Evolutionary conservation across 768 basidiomycete genomes (phyloP).

Genomic region (Pulveroboletus sp.): DNA sequence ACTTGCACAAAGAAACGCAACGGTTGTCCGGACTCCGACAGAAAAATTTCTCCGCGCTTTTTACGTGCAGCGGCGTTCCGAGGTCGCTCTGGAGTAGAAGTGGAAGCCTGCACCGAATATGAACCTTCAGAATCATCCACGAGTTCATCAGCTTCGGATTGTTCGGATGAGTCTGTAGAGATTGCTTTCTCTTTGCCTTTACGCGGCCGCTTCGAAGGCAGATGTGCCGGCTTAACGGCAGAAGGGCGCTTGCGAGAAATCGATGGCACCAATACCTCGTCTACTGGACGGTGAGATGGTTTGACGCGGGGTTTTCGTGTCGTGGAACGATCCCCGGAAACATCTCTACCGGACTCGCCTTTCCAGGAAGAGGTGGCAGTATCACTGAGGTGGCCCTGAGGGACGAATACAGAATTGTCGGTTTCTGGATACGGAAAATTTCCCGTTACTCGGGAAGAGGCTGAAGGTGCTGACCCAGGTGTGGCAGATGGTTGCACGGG

Average conservation of each 20-base stretch:
- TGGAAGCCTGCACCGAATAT: constrained; percentile 10
- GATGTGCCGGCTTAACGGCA: constrained; percentile 13
- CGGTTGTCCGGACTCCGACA: constrained; percentile 37
- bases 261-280: constrained; percentile 7
- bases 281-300: constrained; percentile 1
- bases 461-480: constrained; percentile 1
- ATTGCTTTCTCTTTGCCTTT: constrained; percentile 30
- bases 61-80: constrained; percentile 15
- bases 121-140: constrained; percentile 6
- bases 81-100: constrained; percentile 13
- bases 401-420: background rate
- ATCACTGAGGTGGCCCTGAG: constrained; percentile 4
- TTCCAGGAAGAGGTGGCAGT: constrained; percentile 4
- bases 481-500: constrained; percentile 4
- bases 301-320: constrained; percentile 7
- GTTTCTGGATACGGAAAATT: background rate
- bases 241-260: constrained; percentile 24
- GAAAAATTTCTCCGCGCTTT: constrained; percentile 40
- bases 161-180: constrained; percentile 17
- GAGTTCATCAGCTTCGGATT: constrained; percentile 15
- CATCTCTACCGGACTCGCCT: constrained; percentile 1
- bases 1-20: constrained; percentile 64
- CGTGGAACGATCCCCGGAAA: constrained; percentile 7
- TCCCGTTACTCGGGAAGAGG: background rate
- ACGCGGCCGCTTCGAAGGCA: constrained; percentile 18